Evolutionary conservation across 768 basidiomycete genomes (phyloP).

Genomic region (Suillus fuscotomentosus): DNA sequence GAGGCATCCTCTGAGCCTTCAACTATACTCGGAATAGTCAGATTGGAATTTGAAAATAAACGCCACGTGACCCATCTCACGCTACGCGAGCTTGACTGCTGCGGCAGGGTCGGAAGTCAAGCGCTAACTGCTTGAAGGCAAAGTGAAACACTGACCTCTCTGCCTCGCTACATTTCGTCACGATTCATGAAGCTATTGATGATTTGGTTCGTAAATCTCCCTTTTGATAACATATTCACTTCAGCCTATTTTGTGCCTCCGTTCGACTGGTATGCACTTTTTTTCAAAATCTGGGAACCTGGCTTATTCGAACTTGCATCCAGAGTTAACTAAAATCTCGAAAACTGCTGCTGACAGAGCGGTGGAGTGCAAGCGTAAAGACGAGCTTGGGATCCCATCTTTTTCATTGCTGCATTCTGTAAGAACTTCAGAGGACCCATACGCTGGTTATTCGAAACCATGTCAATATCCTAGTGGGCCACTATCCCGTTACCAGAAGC

Average conservation of each 20-base stretch:
- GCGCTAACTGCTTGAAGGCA: too few relatives aligned
- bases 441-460: constrained; percentile 49
- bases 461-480: constrained; percentile 44
- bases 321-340: constrained; percentile 54
- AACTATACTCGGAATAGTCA: constrained; percentile 30
- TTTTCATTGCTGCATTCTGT: constrained; percentile 37
- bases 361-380: constrained; percentile 34
- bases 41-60: too few relatives aligned
- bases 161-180: constrained; percentile 60
- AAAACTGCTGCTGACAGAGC: constrained; percentile 32
- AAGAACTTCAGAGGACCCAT: constrained; percentile 10
- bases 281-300: constrained; percentile 3
- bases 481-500: constrained; percentile 39
- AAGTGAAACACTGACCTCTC: constrained; percentile 33
- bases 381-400: constrained; percentile 40
- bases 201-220: constrained; percentile 49
- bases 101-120: too few relatives aligned
- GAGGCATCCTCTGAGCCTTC: constrained; percentile 52
- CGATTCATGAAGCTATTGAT: constrained; percentile 62
- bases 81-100: too few relatives aligned
- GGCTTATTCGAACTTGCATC: constrained; percentile 2
- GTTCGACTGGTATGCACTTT: constrained; percentile 61
- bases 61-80: too few relatives aligned
- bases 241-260: constrained; percentile 35
- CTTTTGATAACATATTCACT: constrained; percentile 8